These are phyloP conservation scores for Fusarium solani-melongenae DNA, from an alignment of 2,329 filamentous ascomycete genomes.

Conservation along the genomic window DNA sequence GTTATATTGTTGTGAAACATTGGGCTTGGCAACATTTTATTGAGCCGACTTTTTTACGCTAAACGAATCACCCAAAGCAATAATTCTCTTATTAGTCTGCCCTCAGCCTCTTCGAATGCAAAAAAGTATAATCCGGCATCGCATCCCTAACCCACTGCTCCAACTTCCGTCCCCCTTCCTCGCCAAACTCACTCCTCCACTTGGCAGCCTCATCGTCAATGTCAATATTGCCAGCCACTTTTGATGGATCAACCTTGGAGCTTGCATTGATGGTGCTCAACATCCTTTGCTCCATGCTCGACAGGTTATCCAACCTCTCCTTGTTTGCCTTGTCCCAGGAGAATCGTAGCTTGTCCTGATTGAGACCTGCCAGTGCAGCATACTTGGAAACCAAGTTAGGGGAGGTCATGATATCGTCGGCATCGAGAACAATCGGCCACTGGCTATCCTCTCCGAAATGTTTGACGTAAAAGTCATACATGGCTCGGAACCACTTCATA, in stretches of 20 bases:
- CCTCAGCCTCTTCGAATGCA: constrained; percentile 25
- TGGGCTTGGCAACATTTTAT: background rate
- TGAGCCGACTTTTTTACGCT: background rate
- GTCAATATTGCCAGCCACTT: constrained; percentile 23
- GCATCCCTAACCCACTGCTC: constrained; percentile 28
- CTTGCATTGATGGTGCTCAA: constrained; percentile 29
- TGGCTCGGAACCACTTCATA: constrained; percentile 20
- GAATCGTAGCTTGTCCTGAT: constrained; percentile 18
- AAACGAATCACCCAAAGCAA: background rate
- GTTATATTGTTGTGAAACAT: background rate
- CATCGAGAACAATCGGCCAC: constrained; percentile 35
- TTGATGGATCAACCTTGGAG: constrained; percentile 11
- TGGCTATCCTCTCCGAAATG: constrained; percentile 15
- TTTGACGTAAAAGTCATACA: constrained; percentile 29
- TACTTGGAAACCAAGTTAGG: constrained; percentile 27
- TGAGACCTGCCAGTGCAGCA: constrained; percentile 18
- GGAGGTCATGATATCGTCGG: constrained; percentile 30
- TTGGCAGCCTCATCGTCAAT: constrained; percentile 27
- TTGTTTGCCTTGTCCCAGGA: constrained; percentile 18
- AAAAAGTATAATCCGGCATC: constrained; percentile 28
- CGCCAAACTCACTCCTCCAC: constrained; percentile 34
- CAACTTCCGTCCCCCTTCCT: constrained; percentile 17
- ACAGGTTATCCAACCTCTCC: constrained; percentile 1
- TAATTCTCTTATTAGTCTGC: background rate
- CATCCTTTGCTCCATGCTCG: constrained; percentile 13